Conservation (phyloP, 139 green algal genomes). For the Nannochloris sp. region DNA sequence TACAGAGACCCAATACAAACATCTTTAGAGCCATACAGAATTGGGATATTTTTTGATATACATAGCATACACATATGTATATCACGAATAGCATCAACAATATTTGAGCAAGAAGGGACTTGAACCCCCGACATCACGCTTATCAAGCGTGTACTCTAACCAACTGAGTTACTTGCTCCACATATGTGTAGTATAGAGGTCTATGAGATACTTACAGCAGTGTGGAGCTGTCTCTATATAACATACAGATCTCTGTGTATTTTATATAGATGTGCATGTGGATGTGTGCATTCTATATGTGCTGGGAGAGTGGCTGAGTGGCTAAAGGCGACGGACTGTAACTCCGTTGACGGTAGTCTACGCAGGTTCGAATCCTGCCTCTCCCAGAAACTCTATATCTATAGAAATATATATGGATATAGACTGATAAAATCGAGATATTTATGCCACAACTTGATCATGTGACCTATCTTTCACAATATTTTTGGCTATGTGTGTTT, state of each 20-base stretch:
- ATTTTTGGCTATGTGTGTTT: constrained; percentile 45
- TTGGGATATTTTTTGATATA: background rate
- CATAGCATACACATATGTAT: background rate
- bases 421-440: constrained; percentile 13
- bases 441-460: constrained; percentile 33
- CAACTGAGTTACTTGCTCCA: constrained; percentile 17
- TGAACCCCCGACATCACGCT: constrained; percentile 30
- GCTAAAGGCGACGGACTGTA: constrained; percentile 45
- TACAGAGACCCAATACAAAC: constrained; percentile 22
- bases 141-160: constrained; percentile 34
- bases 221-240: constrained; percentile 4
- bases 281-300: constrained; percentile 1
- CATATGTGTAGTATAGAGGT: background rate
- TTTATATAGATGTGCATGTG: constrained; percentile 9
- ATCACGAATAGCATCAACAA: background rate
- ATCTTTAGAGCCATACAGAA: background rate
- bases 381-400: constrained; percentile 32
- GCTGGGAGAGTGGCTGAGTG: constrained; percentile 50
- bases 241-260: constrained; percentile 12
- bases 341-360: constrained; percentile 45
- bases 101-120: constrained; percentile 24
- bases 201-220: constrained; percentile 8
- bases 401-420: constrained; percentile 30
- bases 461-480: constrained; percentile 49
- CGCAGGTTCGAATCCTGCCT: constrained; percentile 55